phyloP scores from a whole-genome alignment of 73 alveolate genomes.

The Symbiodinium natans region DNA sequence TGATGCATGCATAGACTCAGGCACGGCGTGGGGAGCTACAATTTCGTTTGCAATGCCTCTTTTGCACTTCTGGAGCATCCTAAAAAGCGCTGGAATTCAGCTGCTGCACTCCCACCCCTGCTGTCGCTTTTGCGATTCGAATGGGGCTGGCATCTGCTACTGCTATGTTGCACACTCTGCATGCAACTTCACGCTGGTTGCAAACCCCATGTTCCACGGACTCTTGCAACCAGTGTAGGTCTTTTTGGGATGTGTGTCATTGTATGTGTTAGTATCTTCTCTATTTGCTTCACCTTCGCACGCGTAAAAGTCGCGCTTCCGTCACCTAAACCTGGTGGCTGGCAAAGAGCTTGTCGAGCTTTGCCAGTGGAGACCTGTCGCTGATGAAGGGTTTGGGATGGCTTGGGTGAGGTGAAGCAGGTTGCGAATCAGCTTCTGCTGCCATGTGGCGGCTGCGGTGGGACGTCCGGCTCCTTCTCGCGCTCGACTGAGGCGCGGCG shows the following conservation, averaged over 20 bases:
- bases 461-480: not conserved
- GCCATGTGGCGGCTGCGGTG: not conserved
- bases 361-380: not conserved
- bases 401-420: not conserved
- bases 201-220: not conserved
- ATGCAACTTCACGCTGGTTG: not conserved
- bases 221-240: not conserved
- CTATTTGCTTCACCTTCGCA: no score
- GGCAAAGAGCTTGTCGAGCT: constrained; percentile 1
- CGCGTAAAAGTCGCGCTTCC: no score
- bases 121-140: not conserved
- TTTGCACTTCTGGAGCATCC: not conserved
- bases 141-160: not conserved
- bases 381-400: not conserved
- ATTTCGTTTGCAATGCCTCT: no score
- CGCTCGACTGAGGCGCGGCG: no score
- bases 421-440: not conserved
- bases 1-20: not conserved
- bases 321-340: no score
- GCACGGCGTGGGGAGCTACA: no score
- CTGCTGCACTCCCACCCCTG: no score
- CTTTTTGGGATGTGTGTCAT: no score
- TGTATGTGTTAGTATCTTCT: no score
- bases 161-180: not conserved
- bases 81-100: no score